phyloP scores from a whole-genome alignment of 768 basidiomycete species.

The Tulasnella sp. region DNA sequence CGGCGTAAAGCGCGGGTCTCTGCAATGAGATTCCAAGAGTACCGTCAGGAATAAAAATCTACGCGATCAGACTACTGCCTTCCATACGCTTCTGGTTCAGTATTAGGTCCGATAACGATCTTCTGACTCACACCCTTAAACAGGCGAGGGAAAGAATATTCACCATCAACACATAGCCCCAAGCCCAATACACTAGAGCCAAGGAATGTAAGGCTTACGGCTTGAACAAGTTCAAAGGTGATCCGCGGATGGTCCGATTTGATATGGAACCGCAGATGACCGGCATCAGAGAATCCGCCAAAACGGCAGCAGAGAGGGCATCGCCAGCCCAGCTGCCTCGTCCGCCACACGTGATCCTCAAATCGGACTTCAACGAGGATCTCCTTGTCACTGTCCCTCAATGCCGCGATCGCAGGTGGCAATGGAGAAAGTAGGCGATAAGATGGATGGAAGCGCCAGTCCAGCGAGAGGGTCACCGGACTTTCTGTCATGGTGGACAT shows the following conservation, averaged over 20 bases:
- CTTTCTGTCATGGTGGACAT: neutral
- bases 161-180: slow-evolving; percentile 13
- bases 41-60: no score
- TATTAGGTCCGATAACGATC: neutral
- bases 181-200: no score
- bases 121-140: neutral
- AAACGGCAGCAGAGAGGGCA: slow-evolving; percentile 49
- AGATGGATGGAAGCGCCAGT: neutral
- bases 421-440: neutral
- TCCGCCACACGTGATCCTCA: neutral
- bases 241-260: slow-evolving; percentile 39
- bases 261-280: slow-evolving; percentile 40
- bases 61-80: neutral
- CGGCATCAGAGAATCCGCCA: slow-evolving; percentile 32
- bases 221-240: slow-evolving; percentile 30
- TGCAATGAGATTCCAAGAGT: no score
- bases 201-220: no score
- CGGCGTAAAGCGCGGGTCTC: no score
- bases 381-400: no score
- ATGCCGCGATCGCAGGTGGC: neutral
- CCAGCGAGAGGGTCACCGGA: neutral
- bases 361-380: neutral
- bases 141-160: neutral
- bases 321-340: slow-evolving; percentile 25
- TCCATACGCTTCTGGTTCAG: neutral